Conservation (phyloP, 2,329 filamentous ascomycete species). For the Beauveria bassiana region DNA sequence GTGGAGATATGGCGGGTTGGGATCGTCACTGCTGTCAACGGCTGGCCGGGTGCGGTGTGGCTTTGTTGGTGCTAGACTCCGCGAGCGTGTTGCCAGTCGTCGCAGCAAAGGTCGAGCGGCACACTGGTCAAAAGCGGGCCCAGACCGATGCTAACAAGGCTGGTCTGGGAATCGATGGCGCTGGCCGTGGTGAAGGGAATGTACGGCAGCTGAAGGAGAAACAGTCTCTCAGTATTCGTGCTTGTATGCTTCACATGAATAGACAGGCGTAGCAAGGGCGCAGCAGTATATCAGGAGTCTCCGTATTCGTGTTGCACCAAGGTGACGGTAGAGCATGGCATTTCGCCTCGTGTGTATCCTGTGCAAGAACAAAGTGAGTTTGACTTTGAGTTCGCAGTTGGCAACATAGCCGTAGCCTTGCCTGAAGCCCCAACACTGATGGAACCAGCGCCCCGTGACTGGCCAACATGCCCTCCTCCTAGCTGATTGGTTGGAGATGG, state of each 20-base stretch:
- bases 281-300: background rate
- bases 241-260: background rate
- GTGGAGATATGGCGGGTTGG: constrained; percentile 3
- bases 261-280: too few relatives aligned
- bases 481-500: background rate
- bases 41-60: constrained; percentile 7
- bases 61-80: background rate
- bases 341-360: background rate
- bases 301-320: background rate
- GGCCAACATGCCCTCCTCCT: background rate
- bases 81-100: background rate
- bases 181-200: background rate
- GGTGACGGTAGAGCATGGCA: background rate
- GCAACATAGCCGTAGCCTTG: background rate
- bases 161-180: too few relatives aligned
- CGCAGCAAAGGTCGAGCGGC: background rate
- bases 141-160: background rate
- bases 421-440: background rate
- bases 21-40: constrained; percentile 12
- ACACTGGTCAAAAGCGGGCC: background rate
- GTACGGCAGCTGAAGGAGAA: background rate
- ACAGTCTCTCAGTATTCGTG: background rate
- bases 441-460: background rate
- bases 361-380: background rate
- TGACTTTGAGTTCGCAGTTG: background rate